Percentiles rank a stretch among this genome's conserved stretches.
Evolutionary conservation across 2,329 filamentous ascomycete species (phyloP).

Genomic region (Nigrograna mackinnonii): DNA sequence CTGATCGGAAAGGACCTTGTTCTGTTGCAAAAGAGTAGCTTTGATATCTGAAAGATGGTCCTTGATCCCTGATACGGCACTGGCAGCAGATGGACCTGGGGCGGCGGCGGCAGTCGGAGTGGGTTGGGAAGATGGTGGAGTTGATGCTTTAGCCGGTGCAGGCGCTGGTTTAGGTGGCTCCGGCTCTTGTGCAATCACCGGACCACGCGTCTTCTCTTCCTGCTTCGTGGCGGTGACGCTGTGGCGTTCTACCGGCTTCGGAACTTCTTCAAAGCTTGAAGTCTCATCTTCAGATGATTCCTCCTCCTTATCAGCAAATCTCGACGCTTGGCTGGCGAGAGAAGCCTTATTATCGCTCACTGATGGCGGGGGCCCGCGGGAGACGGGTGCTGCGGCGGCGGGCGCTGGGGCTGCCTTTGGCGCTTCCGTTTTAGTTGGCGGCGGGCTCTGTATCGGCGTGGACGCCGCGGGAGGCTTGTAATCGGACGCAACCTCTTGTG

Average conservation of each 20-base stretch:
- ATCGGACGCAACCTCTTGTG: conserved; percentile 74
- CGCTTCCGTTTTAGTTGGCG: conserved; percentile 58
- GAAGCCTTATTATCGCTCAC: conserved; percentile 86
- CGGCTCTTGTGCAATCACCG: conserved; percentile 37
- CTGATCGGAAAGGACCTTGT: conserved; percentile 74
- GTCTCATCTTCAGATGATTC: conserved; percentile 65
- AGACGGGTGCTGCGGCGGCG: conserved; percentile 51
- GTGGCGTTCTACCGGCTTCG: conserved; percentile 71
- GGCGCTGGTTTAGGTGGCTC: conserved; percentile 47
- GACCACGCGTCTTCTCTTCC: conserved; percentile 44
- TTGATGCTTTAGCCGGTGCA: conserved; percentile 37
- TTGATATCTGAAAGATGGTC: conserved; percentile 77
- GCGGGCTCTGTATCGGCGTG: conserved; percentile 39
- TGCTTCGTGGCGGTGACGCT: conserved; percentile 36
- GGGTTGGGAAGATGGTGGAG: conserved; percentile 39
- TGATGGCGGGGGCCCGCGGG: conserved; percentile 63
- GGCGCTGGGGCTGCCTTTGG: conserved; percentile 55
- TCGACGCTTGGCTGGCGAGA: conserved; percentile 82
- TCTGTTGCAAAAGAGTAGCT: conserved; percentile 65
- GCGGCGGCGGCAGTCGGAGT: conserved; percentile 34
- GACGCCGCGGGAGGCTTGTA: conserved; percentile 61
- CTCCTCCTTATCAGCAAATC: conserved; percentile 79
- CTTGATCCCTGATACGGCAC: conserved; percentile 60
- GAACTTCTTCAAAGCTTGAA: conserved; percentile 85
- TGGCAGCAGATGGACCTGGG: conserved; percentile 39